A percentile compares a stretch with the other conserved stretches of the same genome.
Conservation (phyloP, 176 grass and related monocot genomes). For the Hordeum vulgare region DNA sequence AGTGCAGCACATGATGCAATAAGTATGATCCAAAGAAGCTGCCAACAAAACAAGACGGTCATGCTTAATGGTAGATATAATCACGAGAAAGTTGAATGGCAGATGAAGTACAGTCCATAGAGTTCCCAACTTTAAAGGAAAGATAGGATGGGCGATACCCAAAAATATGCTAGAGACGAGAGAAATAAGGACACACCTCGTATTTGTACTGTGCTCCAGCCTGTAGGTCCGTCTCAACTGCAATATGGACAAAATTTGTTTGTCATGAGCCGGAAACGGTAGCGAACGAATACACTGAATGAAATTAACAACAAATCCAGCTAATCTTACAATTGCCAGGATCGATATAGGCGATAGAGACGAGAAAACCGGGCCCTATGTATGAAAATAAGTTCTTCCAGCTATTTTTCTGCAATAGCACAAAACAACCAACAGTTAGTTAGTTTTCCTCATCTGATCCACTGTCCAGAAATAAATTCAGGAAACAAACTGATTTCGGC, state of each 20-base stretch:
- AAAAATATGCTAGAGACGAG: not conserved
- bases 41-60: conserved; percentile 13
- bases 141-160: not conserved
- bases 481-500: not conserved
- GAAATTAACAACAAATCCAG: not conserved
- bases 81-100: not conserved
- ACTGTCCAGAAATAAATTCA: not conserved
- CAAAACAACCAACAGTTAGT: conserved; percentile 11
- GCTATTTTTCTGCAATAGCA: conserved; percentile 58
- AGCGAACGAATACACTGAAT: not conserved
- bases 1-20: conserved; percentile 92
- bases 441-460: conserved; percentile 11
- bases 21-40: conserved; percentile 99
- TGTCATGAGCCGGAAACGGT: conserved; percentile 8
- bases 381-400: conserved; percentile 97
- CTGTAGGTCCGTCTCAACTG: conserved; percentile 95
- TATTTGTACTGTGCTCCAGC: conserved; percentile 93
- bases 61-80: not conserved
- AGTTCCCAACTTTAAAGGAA: not conserved
- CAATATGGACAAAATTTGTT: conserved; percentile 9
- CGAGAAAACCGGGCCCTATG: conserved; percentile 91
- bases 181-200: conserved; percentile 51
- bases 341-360: conserved; percentile 97
- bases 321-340: conserved; percentile 88
- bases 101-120: not conserved